Evolutionary conservation across 225 moss, liverwort and hornwort species (phyloP), one percentile per base, ranked within the genome.

Genomic region (Physcomitrium patens): DNA sequence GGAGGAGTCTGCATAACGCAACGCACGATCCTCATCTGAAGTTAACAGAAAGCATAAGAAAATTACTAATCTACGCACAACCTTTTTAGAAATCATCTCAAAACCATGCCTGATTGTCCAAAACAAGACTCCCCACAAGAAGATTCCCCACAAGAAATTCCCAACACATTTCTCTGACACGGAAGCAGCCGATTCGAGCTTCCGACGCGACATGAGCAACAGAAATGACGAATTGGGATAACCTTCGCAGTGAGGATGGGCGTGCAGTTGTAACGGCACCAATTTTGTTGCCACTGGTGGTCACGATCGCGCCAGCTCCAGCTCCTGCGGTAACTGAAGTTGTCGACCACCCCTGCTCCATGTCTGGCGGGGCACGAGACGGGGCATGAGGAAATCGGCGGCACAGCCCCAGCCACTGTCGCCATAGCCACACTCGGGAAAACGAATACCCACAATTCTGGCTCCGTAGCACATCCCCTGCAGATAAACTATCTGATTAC

Each of bases 391-490:
- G 67, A 20, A 67, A 52, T 61, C 62, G 77, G 27, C 74, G 70
- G 77, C 80, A 52, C 53, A 68, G 76, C 15, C 42, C 70, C 55
- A 74, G 74, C 55, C 54, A 66, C 52, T 60, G 74, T 61, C 81
- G 84, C 84, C 84, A 85, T 85, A 67, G 80, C 74, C 59, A 65
- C 12, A 10, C 37, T 12, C 48, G 26, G 31, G 37, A 31, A n/a
- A n/a, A n/a, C n/a, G 18, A 69, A 46, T 13, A 45, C 55, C 7
- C 55, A 13, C 70, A 45, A n/a, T n/a, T 37, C 52, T 3, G 22
- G 22, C 54, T 59, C 46, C 51, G 60, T 49, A 12, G 10, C 22
- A 12, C 47, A n/a, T n/a, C 11, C 67, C 61, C 3, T 11, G 19
- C 31, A 37, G 31, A 37, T 37, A 37, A 37, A 37, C 31, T 37